Percentiles rank a stretch among this genome's conserved stretches.
Evolutionary conservation across 1,284 basidiomycete species (phyloP).

Genomic region (Ganoderma lucidum): DNA sequence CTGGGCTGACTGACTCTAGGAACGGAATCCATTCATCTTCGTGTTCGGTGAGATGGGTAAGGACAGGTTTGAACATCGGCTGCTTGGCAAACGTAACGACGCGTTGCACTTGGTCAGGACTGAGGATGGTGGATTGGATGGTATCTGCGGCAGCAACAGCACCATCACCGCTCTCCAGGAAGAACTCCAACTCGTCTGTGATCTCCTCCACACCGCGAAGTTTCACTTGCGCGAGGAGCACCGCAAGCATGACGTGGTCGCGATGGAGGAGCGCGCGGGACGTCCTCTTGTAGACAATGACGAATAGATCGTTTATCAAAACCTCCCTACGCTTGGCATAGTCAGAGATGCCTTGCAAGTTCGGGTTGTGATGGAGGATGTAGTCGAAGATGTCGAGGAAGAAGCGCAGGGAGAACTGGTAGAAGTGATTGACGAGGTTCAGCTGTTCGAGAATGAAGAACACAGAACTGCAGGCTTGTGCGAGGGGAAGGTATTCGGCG

Average conservation of each 20-base stretch:
- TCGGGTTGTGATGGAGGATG: slow-evolving; percentile 91
- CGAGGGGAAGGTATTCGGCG: slow-evolving; percentile 92
- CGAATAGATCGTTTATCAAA: slow-evolving; percentile 92
- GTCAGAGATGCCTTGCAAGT: slow-evolving; percentile 83
- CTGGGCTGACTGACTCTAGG: slow-evolving; percentile 76
- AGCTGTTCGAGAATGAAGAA: slow-evolving; percentile 98
- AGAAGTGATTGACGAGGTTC: slow-evolving; percentile 96
- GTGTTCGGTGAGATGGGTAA: slow-evolving; percentile 70
- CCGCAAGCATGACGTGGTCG: slow-evolving; percentile 92
- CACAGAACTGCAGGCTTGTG: slow-evolving; percentile 95
- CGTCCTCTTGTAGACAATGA: slow-evolving; percentile 89
- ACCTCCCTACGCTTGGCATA: slow-evolving; percentile 80
- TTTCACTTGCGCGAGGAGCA: slow-evolving; percentile 92
- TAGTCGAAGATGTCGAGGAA: slow-evolving; percentile 99
- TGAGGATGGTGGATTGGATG: slow-evolving; percentile 56
- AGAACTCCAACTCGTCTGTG: slow-evolving; percentile 86
- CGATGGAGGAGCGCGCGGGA: slow-evolving; percentile 91
- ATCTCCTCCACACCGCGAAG: slow-evolving; percentile 83
- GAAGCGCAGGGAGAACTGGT: slow-evolving; percentile 97
- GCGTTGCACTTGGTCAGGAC: slow-evolving; percentile 74
- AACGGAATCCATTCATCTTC: slow-evolving; percentile 82
- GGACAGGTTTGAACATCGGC: slow-evolving; percentile 81
- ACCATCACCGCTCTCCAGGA: slow-evolving; percentile 87
- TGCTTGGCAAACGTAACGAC: slow-evolving; percentile 75
- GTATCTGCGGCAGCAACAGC: slow-evolving; percentile 51